These are phyloP conservation scores for Neurospora sp. DNA, from an alignment of 495 filamentous ascomycete species.

Conservation along the genomic window DNA sequence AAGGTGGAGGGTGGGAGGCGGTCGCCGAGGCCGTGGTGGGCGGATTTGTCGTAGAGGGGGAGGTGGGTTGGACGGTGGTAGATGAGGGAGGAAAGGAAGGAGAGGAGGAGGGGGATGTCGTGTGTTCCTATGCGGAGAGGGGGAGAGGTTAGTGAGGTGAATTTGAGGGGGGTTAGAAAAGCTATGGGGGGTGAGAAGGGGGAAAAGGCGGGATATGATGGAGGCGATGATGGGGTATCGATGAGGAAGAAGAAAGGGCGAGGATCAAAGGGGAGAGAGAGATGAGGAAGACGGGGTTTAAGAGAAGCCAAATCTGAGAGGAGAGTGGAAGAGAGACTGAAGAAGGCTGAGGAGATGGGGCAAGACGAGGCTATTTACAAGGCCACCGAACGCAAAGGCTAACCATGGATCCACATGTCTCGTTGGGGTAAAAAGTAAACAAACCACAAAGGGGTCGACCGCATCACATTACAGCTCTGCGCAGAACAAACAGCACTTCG, in stretches of 20 bases:
- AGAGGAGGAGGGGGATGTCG: slow-evolving; percentile 55
- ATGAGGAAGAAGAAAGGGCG: neutral
- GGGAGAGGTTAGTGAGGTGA: neutral
- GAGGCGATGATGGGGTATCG: neutral
- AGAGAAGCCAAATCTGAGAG: too few species aligned
- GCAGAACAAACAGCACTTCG: neutral
- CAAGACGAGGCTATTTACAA: neutral
- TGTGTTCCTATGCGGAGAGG: slow-evolving; percentile 55
- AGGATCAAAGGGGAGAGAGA: neutral
- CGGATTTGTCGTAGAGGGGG: slow-evolving; percentile 77
- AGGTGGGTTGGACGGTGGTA: slow-evolving; percentile 46
- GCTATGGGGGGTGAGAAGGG: neutral
- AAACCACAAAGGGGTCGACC: neutral
- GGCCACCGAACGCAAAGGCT: neutral
- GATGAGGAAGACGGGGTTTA: too few species aligned
- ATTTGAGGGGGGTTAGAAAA: neutral
- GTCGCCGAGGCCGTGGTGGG: slow-evolving; percentile 69
- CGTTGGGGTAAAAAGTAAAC: neutral
- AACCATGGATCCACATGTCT: neutral
- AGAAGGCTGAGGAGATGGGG: neutral
- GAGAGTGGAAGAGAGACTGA: neutral
- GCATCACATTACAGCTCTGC: neutral
- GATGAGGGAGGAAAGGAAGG: slow-evolving; percentile 54
- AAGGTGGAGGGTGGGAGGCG: slow-evolving; percentile 52
- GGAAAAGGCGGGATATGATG: neutral